phyloP scores from a whole-genome alignment of 768 basidiomycete species.

The Amanita pseudoporphyria region DNA sequence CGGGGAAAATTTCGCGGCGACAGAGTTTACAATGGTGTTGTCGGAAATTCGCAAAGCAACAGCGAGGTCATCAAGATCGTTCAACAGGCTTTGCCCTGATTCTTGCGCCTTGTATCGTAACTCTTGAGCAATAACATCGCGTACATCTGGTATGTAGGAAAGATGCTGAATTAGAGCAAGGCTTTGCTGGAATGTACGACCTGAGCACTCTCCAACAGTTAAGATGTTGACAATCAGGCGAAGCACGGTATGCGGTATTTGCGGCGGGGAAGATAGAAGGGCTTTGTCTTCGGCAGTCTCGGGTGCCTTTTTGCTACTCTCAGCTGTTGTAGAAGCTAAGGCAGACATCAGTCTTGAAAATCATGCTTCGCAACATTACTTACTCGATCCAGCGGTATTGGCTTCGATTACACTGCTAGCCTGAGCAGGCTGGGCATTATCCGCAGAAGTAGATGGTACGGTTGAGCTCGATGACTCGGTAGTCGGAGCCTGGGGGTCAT shows the following conservation, averaged over 20 bases:
- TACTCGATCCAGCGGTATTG: constrained; percentile 10
- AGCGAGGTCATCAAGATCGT: constrained; percentile 72
- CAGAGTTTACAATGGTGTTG: constrained; percentile 51
- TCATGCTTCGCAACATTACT: not conserved
- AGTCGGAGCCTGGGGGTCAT: constrained; percentile 8
- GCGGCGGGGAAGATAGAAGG: constrained; percentile 65
- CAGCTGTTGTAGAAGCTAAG: not conserved
- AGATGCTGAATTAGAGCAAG: constrained; percentile 88
- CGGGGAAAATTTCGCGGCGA: constrained; percentile 86
- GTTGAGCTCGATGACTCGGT: not conserved
- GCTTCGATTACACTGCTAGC: not conserved
- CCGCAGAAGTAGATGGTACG: not conserved
- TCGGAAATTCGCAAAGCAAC: constrained; percentile 46
- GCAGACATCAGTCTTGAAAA: constrained; percentile 1
- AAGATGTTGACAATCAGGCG: constrained; percentile 93
- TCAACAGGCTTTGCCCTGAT: constrained; percentile 65
- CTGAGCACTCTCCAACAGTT: constrained; percentile 95
- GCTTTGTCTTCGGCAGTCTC: constrained; percentile 37
- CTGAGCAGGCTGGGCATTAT: not conserved
- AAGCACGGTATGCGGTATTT: constrained; percentile 77
- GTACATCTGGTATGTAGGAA: constrained; percentile 79
- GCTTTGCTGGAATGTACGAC: constrained; percentile 92
- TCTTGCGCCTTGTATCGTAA: constrained; percentile 80
- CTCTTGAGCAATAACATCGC: constrained; percentile 85
- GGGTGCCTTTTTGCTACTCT: constrained; percentile 1